These are phyloP conservation scores for Nitzschia sp. DNA, from an alignment of 108 stramenopile species.

Conservation along the genomic window DNA sequence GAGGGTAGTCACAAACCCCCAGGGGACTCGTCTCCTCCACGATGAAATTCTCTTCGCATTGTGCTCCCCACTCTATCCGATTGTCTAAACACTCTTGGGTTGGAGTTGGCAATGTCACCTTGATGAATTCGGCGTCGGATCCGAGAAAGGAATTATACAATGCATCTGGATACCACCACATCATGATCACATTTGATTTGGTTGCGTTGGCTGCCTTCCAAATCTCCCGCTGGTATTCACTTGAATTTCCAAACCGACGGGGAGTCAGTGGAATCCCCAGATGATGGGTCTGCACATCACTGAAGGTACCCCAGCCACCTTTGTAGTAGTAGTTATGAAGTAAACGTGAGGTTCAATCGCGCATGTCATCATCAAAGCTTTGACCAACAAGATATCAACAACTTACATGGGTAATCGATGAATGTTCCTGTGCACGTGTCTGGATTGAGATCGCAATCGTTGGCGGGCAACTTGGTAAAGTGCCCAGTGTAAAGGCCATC, in stretches of 20 bases:
- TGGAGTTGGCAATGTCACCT: conserved; percentile 21
- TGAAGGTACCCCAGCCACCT: not conserved
- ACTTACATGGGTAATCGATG: conserved; percentile 11
- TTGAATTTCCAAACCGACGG: conserved; percentile 9
- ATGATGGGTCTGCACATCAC: conserved; percentile 5
- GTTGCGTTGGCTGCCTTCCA: conserved; percentile 43
- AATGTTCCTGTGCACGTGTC: conserved; percentile 26
- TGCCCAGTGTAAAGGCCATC: conserved; percentile 27
- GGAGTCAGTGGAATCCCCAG: not conserved
- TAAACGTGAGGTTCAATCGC: no score
- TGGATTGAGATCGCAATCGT: conserved; percentile 29
- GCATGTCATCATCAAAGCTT: conserved; percentile 5
- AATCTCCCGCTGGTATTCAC: conserved; percentile 30
- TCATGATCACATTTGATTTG: conserved; percentile 29
- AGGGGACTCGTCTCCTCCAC: conserved; percentile 17
- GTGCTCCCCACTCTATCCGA: not conserved
- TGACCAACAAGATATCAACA: conserved; percentile 6
- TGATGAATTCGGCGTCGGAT: conserved; percentile 35
- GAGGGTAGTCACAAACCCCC: conserved; percentile 29
- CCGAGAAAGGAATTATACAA: conserved; percentile 19
- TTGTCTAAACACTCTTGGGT: conserved; percentile 26
- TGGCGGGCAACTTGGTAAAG: conserved; percentile 37
- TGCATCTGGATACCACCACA: conserved; percentile 42
- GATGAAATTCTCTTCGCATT: conserved; percentile 6
- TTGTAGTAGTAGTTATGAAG: no score